Base-by-base conservation (phyloP, 352 stramenopile species). In the Globisporangium nagaii region DNA sequence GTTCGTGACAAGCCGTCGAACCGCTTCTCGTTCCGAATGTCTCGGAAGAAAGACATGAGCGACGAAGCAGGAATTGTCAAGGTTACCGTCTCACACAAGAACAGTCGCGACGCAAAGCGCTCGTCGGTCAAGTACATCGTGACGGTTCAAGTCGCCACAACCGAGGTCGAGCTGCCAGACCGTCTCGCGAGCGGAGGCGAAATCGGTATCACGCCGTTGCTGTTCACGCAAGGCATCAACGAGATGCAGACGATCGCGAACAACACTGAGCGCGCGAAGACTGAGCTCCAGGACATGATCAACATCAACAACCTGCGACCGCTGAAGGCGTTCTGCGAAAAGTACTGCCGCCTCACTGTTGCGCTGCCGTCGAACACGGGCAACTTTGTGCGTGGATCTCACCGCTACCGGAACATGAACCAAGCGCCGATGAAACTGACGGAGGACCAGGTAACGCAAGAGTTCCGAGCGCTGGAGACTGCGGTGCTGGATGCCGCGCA, bases 211-310 rank as follows among this genome's bases (percentile, higher is more conserved):
- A 93, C 79, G n/a, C 82, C 84, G 1, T 50, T 93, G 20, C 53
- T 95, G n/a, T 92, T 95, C 55, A 93, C 85, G 6, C 85, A 97
- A 50, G 91, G 92, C 31, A 97, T 98, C 63, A 98, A 98, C 63
- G 92, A 97, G 66, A 96, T 95, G 85, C 90, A 97, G 71, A 97
- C 90, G 13, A 89, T 98, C 42, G 88, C 88, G 2, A 98, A 98
- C 67, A 88, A 94, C 58, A 95, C 86, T 6, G 84, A 93, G 36
- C 79, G 83, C 28, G 79, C 79, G 24, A 93, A 95, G 69, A 95
- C 85, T 6, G 84, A 93, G 65, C 67, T 95, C 24, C 85, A 95
- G 56, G 83, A 95, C 42, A 88, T 89, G 60, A 93, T 95, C 63
- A 95, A 95, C 64, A 85, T 93, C 60, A 84, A 86, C 66, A 93